Conservation (phyloP, 768 basidiomycete species). For the Pleurotus djamor region DNA sequence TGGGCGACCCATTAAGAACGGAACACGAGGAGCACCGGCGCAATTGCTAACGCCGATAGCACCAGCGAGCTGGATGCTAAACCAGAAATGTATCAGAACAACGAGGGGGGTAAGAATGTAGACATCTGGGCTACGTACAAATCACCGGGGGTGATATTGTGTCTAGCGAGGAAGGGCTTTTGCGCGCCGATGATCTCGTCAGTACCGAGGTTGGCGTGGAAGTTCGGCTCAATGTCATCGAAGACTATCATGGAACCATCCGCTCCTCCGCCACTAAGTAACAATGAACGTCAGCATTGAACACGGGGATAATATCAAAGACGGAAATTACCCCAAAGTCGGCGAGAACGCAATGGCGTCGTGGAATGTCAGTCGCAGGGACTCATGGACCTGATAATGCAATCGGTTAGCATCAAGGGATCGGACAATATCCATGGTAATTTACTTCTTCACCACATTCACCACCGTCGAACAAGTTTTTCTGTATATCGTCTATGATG, state of each 20-base stretch:
- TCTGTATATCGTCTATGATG: conserved; percentile 34
- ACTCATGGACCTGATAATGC: conserved; percentile 19
- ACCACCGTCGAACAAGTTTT: conserved; percentile 30
- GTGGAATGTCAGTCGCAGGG: conserved; percentile 35
- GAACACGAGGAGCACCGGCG: conserved; percentile 39
- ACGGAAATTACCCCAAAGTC: conserved; percentile 16
- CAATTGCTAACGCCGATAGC: conserved; percentile 41
- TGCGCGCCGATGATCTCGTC: conserved; percentile 37
- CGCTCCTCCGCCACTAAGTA: conserved; percentile 35
- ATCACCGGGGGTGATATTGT: conserved; percentile 38
- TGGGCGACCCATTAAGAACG: conserved; percentile 37
- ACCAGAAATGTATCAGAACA: background rate
- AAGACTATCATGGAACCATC: conserved; percentile 52
- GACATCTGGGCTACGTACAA: conserved; percentile 29
- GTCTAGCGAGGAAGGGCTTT: conserved; percentile 27
- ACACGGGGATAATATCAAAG: background rate
- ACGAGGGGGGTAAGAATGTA: background rate
- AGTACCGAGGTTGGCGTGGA: conserved; percentile 40
- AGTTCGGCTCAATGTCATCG: conserved; percentile 35
- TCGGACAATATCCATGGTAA: background rate
- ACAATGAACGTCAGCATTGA: background rate
- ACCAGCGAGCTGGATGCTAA: conserved; percentile 43
- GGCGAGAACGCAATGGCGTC: conserved; percentile 42
- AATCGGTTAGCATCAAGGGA: background rate
- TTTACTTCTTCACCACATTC: conserved; percentile 30